Evolutionary conservation across 106 monocot species (phyloP), one percentile per base, ranked within the genome.

Genomic region (Dendrobium officinale): DNA sequence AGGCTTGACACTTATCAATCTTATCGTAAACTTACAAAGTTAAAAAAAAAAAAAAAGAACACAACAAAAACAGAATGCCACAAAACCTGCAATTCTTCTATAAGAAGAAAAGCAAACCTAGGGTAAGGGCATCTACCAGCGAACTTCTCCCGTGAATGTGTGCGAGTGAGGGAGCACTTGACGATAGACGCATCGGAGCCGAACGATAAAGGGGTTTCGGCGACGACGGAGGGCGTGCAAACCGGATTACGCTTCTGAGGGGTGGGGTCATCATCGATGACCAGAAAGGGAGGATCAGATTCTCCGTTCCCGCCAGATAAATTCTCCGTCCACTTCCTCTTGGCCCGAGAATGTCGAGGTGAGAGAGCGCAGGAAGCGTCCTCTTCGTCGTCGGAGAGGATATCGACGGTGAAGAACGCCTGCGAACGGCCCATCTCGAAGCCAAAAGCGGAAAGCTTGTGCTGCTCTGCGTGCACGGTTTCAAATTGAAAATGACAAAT

Each of bases 221-320:
- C 26, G 31, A 87, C 83, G 66, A 84, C 80, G 26, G 75, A 81
- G 22, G 87, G 84, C 1, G 78, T 87, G 80, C 48, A 67, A 48
- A 49, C 18, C n/a, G 75, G 64, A 49, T 79, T 43, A 56, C 56
- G 77, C 55, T 86, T 86, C 77, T 78, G 77, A 27, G 86, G 86
- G 48, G 86, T 86, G 18, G 82, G 86, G 55, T 86, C 86, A 55
- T 86, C 86, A 49, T 79, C 78, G 51, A 83, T 77, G 51, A 82
- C 77, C 40, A 84, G 45, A 40, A 86, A 8, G 68, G 82, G 55
- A 17, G 74, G 66, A 55, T 79, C 66, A 18, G 43, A 2, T 6
- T 16, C 47, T 47, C 76, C 27, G 11, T 49, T 49, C 42, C 49
- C 26, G 48, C 48, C 45, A 10, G 48, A 76, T 1, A 26, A 49